A percentile compares a stretch with the other conserved stretches of the same genome.
These are phyloP conservation scores for Naematelia aurantialba DNA, from an alignment of 768 basidiomycete species.

Conservation along the genomic window DNA sequence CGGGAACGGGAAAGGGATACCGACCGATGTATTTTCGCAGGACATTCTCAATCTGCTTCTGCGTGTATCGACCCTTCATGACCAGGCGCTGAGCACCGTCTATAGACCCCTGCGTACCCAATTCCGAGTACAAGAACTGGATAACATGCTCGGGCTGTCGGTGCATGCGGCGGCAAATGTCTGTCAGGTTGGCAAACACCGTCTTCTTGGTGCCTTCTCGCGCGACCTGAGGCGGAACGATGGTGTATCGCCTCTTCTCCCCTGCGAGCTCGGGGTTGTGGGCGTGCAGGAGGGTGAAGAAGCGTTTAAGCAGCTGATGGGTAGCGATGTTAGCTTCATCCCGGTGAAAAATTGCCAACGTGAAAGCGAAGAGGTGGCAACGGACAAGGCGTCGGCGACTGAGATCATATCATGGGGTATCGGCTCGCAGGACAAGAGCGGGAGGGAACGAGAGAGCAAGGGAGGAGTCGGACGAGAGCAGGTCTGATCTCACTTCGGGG, in stretches of 20 bases:
- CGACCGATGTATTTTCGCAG: slow-evolving; percentile 90
- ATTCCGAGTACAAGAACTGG: slow-evolving; percentile 91
- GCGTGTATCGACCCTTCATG: slow-evolving; percentile 97
- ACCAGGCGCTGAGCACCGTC: slow-evolving; percentile 87
- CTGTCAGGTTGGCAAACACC: slow-evolving; percentile 91
- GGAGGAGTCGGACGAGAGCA: neutral
- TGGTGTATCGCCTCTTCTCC: slow-evolving; percentile 86
- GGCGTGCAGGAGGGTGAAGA: slow-evolving; percentile 84
- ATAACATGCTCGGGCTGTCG: slow-evolving; percentile 96
- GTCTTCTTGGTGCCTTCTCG: slow-evolving; percentile 97
- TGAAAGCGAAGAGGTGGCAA: too few relatives aligned
- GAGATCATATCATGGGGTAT: neutral
- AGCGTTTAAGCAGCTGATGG: slow-evolving; percentile 78
- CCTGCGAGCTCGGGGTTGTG: slow-evolving; percentile 87
- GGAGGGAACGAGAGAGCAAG: neutral
- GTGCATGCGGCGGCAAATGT: slow-evolving; percentile 99
- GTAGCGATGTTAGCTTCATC: neutral
- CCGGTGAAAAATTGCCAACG: too few relatives aligned
- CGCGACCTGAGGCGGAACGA: slow-evolving; percentile 89
- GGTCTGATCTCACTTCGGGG: slow-evolving; percentile 63
- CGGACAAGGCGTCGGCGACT: too few relatives aligned
- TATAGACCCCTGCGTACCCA: slow-evolving; percentile 95
- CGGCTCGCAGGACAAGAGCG: neutral
- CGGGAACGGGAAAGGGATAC: slow-evolving; percentile 39
- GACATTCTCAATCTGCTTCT: slow-evolving; percentile 97